A percentile compares a stretch with the other conserved stretches of the same genome.
Evolutionary conservation across 129 eudicot genomes (phyloP).

Genomic region (Logfia minima): DNA sequence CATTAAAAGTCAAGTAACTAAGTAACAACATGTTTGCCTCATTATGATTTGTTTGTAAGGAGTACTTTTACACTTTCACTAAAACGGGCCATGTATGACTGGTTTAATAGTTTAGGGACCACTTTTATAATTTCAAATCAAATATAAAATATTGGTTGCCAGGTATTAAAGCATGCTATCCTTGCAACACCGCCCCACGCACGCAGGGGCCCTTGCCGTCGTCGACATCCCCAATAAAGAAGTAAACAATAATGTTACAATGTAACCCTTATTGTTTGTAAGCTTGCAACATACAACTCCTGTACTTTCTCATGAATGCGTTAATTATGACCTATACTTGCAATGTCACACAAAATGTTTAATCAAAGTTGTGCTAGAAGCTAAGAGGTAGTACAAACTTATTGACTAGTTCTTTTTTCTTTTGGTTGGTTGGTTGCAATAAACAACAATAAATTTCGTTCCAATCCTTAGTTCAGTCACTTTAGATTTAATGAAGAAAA

Average conservation of each 20-base stretch:
- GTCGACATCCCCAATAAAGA: background rate
- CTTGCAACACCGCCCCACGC: conserved; percentile 21
- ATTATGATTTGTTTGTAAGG: background rate
- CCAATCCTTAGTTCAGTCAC: no score
- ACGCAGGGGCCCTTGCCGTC: background rate
- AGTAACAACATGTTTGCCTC: background rate
- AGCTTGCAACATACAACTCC: background rate
- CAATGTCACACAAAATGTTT: background rate
- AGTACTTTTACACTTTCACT: background rate
- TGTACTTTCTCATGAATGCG: background rate
- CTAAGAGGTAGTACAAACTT: no score
- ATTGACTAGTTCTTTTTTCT: no score
- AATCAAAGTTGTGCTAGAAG: no score
- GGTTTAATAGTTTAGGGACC: background rate
- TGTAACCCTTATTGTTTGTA: conserved; percentile 6
- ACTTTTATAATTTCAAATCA: background rate
- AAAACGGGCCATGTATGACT: background rate
- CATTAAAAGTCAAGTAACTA: background rate
- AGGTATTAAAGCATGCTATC: conserved; percentile 19
- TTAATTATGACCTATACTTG: background rate
- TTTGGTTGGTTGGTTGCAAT: no score
- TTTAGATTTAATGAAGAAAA: no score
- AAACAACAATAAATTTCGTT: no score
- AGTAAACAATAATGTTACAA: background rate
- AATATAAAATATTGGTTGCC: background rate